phyloP scores from a whole-genome alignment of 1,139 yeast genomes.

The Diutina catenulata region DNA sequence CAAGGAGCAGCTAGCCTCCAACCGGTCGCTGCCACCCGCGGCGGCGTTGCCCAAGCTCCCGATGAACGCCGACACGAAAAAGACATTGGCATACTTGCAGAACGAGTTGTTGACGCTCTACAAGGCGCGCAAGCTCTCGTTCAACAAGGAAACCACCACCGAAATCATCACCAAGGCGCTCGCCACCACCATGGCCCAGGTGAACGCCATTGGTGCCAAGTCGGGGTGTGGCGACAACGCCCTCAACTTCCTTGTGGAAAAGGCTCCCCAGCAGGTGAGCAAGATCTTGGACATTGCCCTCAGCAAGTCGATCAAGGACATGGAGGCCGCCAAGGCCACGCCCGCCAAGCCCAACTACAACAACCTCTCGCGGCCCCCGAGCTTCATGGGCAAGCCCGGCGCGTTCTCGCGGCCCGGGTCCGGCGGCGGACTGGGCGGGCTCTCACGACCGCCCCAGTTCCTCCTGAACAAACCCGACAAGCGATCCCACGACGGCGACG shows the following conservation, averaged over 20 bases:
- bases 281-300: conserved; percentile 75
- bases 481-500: not conserved
- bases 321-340: not conserved
- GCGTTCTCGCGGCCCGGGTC: conserved; percentile 1
- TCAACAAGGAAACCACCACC: conserved; percentile 63
- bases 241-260: conserved; percentile 66
- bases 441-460: not conserved
- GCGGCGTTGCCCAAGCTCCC: conserved; percentile 7
- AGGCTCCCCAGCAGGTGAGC: conserved; percentile 80
- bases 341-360: not conserved
- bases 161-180: conserved; percentile 82
- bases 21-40: conserved; percentile 18
- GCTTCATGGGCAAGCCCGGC: not conserved
- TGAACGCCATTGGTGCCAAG: conserved; percentile 74
- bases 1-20: conserved; percentile 45
- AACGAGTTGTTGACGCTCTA: conserved; percentile 60
- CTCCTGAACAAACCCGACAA: not conserved
- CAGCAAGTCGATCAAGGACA: conserved; percentile 52
- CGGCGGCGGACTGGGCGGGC: not conserved
- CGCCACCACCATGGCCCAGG: conserved; percentile 88
- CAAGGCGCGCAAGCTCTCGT: conserved; percentile 52
- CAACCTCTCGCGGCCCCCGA: not conserved
- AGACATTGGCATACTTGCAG: conserved; percentile 56
- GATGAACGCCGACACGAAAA: conserved; percentile 47
- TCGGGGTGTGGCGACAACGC: conserved; percentile 80